Conservation (phyloP, 2,329 filamentous ascomycete genomes). For the Triangularia setosa region DNA sequence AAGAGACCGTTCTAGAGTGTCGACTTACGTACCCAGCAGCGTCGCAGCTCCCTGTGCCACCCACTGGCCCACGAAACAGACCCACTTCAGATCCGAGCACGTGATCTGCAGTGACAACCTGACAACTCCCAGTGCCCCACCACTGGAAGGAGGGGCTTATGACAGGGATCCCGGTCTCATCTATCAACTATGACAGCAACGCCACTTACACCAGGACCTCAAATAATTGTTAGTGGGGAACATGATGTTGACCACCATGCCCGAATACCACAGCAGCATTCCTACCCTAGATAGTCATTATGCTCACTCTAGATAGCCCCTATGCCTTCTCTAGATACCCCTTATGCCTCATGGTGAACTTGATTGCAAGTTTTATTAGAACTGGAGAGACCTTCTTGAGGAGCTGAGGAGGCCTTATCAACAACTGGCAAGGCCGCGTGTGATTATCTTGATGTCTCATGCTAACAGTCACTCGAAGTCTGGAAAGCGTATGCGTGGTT, state of each 20-base stretch:
- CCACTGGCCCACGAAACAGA: neutral
- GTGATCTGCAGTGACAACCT: neutral
- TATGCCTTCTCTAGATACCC: neutral
- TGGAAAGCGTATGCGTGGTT: neutral
- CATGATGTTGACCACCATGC: neutral
- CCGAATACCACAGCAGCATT: neutral
- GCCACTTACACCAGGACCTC: neutral
- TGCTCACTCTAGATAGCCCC: too few species aligned
- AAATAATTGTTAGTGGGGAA: neutral
- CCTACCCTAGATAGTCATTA: neutral
- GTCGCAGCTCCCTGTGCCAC: neutral
- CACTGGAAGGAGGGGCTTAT: neutral
- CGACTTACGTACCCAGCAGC: constrained; percentile 7
- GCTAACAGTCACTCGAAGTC: neutral
- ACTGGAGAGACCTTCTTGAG: neutral
- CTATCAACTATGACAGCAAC: neutral
- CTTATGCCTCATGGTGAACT: neutral
- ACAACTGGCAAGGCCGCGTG: too few species aligned
- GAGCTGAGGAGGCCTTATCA: too few species aligned
- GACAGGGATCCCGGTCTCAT: neutral
- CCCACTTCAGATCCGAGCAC: neutral
- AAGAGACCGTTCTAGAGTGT: constrained; percentile 1
- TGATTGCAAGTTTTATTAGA: neutral
- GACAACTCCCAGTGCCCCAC: neutral
- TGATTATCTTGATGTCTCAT: neutral